phyloP scores from a whole-genome alignment of 192 early-diverging fungal species.

The Backusella psychrophila region DNA sequence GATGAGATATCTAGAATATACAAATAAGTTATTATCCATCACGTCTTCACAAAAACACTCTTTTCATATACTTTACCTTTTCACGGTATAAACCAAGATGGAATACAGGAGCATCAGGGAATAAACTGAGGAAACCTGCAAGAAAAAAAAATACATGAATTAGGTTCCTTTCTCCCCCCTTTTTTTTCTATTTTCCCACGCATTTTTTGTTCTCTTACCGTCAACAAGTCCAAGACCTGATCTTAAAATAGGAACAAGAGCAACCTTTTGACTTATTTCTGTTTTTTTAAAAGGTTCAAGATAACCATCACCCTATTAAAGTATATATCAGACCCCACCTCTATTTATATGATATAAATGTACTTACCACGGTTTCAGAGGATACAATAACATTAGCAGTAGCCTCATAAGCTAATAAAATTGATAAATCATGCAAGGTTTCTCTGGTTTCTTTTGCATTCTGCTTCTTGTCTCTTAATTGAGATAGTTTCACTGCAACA shows the following conservation, averaged over 20 bases:
- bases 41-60: neutral
- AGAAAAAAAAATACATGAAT: slow-evolving; percentile 7
- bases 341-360: neutral
- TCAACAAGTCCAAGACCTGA: slow-evolving; percentile 60
- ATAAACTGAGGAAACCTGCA: slow-evolving; percentile 51
- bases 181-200: neutral
- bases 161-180: no score
- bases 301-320: slow-evolving; percentile 43
- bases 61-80: slow-evolving; percentile 39
- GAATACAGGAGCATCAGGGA: slow-evolving; percentile 70
- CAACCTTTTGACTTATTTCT: slow-evolving; percentile 40
- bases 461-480: slow-evolving; percentile 48
- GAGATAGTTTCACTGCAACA: slow-evolving; percentile 55
- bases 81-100: slow-evolving; percentile 84
- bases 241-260: slow-evolving; percentile 64
- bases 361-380: slow-evolving; percentile 22
- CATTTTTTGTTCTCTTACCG: slow-evolving; percentile 29
- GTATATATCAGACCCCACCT: neutral
- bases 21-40: neutral
- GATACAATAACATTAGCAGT: slow-evolving; percentile 43
- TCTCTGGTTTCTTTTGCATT: slow-evolving; percentile 51
- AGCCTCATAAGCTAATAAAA: slow-evolving; percentile 64
- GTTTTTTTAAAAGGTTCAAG: slow-evolving; percentile 42
- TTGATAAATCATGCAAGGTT: slow-evolving; percentile 49
- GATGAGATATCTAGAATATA: slow-evolving; percentile 53